A percentile compares a stretch with the other conserved stretches of the same genome.
phyloP scores from a whole-genome alignment of 1,139 yeast species.

The Magnusiomyces clavatus region DNA sequence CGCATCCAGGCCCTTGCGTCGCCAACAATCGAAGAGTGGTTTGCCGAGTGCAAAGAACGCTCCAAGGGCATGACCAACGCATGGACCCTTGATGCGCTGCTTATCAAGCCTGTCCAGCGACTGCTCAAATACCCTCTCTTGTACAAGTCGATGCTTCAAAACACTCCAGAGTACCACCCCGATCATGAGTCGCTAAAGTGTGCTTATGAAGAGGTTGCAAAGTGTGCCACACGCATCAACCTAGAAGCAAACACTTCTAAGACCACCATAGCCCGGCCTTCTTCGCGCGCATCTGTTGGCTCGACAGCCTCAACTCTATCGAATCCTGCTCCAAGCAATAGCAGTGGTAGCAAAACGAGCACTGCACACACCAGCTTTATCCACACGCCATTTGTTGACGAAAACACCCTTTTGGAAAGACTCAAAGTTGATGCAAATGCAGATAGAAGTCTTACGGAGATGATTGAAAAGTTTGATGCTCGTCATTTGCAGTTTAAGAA shows the following conservation, averaged over 20 bases:
- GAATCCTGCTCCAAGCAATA: too few relatives aligned
- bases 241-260: neutral
- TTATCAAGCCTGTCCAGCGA: slow-evolving; percentile 39
- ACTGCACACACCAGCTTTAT: neutral
- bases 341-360: too few relatives aligned
- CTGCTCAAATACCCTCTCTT: slow-evolving; percentile 36
- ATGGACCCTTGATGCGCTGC: slow-evolving; percentile 36
- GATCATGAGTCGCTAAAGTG: slow-evolving; percentile 27
- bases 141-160: slow-evolving; percentile 25
- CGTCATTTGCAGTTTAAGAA: slow-evolving; percentile 17
- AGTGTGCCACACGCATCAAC: slow-evolving; percentile 28
- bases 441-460: slow-evolving; percentile 19
- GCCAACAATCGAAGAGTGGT: slow-evolving; percentile 29
- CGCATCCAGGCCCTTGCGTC: slow-evolving; percentile 23
- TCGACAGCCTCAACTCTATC: neutral
- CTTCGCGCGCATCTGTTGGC: neutral
- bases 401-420: slow-evolving; percentile 13
- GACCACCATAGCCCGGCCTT: too few relatives aligned
- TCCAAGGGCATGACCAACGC: slow-evolving; percentile 31
- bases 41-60: slow-evolving; percentile 24
- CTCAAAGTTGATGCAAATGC: slow-evolving; percentile 19
- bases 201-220: slow-evolving; percentile 25
- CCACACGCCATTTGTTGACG: slow-evolving; percentile 2
- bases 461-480: slow-evolving; percentile 18
- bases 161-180: slow-evolving; percentile 26